Conservation (phyloP, 768 basidiomycete genomes). For the Infundibulicybe gibba region DNA sequence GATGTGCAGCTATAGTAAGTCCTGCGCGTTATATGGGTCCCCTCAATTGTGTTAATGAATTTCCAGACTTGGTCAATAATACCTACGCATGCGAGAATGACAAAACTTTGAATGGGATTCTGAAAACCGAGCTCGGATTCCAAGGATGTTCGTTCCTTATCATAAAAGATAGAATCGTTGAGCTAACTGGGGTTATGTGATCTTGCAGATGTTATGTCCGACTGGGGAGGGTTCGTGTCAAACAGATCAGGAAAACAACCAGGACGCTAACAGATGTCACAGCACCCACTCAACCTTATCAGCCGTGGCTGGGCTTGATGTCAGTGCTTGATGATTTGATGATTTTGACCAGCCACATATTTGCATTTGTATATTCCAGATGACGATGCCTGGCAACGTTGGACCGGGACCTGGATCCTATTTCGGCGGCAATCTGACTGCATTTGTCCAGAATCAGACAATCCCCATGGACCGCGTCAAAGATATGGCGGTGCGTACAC, state of each 20-base stretch:
- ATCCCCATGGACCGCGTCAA: slow-evolving; percentile 48
- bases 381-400: slow-evolving; percentile 45
- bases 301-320: slow-evolving; percentile 45
- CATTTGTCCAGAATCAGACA: slow-evolving; percentile 54
- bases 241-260: too few species aligned
- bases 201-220: slow-evolving; percentile 50
- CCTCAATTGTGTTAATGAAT: slow-evolving; percentile 34
- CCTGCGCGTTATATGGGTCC: not conserved
- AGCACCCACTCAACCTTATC: slow-evolving; percentile 40
- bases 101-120: slow-evolving; percentile 45
- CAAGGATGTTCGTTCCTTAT: slow-evolving; percentile 19
- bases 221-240: slow-evolving; percentile 38
- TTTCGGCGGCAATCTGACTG: slow-evolving; percentile 51
- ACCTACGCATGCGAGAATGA: slow-evolving; percentile 57
- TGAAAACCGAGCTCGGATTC: slow-evolving; percentile 58
- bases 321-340: slow-evolving; percentile 15
- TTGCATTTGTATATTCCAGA: slow-evolving; percentile 15
- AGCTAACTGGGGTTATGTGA: slow-evolving; percentile 51
- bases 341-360: not conserved
- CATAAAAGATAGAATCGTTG: slow-evolving; percentile 50
- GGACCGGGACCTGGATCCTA: slow-evolving; percentile 33
- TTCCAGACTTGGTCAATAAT: slow-evolving; percentile 29
- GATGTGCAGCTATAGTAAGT: slow-evolving; percentile 53
- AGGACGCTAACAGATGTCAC: not conserved
- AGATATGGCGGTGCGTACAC: slow-evolving; percentile 42